Conservation (phyloP, 495 filamentous ascomycete genomes). For the Parathielavia hyrcaniae region DNA sequence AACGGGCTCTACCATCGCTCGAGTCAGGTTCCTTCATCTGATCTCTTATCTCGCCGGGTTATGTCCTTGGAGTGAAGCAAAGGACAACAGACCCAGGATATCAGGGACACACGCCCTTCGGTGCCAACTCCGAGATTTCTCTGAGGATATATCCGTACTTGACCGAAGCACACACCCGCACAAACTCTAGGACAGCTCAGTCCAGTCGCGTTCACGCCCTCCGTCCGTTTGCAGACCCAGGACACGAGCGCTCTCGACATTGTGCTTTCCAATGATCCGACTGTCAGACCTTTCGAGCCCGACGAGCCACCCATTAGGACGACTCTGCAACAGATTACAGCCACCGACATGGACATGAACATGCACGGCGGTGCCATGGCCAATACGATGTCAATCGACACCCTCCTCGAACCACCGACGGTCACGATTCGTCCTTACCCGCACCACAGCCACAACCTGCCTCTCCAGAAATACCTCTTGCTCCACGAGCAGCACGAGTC, state of each 20-base stretch:
- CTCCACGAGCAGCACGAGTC: constrained; percentile 52
- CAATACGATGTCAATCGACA: constrained; percentile 3
- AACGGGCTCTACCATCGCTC: not conserved
- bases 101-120: constrained; percentile 1
- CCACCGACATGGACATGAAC: constrained; percentile 7
- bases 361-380: constrained; percentile 8
- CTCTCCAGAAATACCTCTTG: constrained; percentile 51
- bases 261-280: constrained; percentile 18
- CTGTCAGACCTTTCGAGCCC: constrained; percentile 11
- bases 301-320: constrained; percentile 7
- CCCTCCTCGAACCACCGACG: constrained; percentile 21
- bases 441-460: constrained; percentile 41
- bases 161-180: too few relatives aligned
- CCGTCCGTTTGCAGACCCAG: not conserved
- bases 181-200: too few relatives aligned
- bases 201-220: not conserved
- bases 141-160: too few relatives aligned
- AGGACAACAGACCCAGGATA: not conserved
- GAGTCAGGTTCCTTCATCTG: not conserved
- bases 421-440: constrained; percentile 9
- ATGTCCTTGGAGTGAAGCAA: not conserved
- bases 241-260: too few relatives aligned
- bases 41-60: constrained; percentile 3
- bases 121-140: not conserved
- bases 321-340: not conserved